Base-by-base conservation (phyloP, 805 yeast species). In the Kodamaea nitidulidarum region DNA sequence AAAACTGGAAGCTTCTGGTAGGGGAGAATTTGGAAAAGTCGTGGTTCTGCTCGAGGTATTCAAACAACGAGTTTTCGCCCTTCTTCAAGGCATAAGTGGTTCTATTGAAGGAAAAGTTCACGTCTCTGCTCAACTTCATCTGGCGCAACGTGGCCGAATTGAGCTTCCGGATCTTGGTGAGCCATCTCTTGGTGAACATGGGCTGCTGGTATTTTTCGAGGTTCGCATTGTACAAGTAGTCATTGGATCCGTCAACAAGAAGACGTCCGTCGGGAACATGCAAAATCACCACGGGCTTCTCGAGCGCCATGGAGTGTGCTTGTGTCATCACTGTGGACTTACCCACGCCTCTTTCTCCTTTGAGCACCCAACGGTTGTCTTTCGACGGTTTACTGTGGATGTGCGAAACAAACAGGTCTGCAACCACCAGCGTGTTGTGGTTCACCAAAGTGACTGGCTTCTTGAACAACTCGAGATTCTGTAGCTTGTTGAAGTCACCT, bases 311-410 rank as follows among this genome's bases (percentile, higher is more conserved):
- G 0, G 83, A 77, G 31, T 82, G 82, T 2, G 81, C 68, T 58
- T 88, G 96, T 0, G 90, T 60, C 34, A 88, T 51, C 27, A 81
- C 52, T 0, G 87, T 76, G 3, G 91, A 76, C 65, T 88, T 90
- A 6, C 97, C 97, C 8, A 76, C 71, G 35, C 96, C 96, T 32
- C 75, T 62, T 40, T 74, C 80, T 31, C 95, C 95, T 15, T 75
- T 56, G n/a, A 87, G 44, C 21, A 80, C 65, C 21, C 73, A 50
- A 49, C 82, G 70, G 52, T 78, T 82, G 9, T 60, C 47, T 10
- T 49, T 50, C 1, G 73, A 56, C 0, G 73, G 52, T 0, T 65
- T 34, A 0, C 43, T 36, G 2, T 50, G 44, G 17, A 73, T 55
- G 5, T 58, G 57, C 12, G 60, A 43, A 8, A 79, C 52, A 33